A percentile compares a stretch with the other conserved stretches of the same genome.
Conservation (phyloP, 192 early-diverging fungal species). For the Coemansia guatemalensis region DNA sequence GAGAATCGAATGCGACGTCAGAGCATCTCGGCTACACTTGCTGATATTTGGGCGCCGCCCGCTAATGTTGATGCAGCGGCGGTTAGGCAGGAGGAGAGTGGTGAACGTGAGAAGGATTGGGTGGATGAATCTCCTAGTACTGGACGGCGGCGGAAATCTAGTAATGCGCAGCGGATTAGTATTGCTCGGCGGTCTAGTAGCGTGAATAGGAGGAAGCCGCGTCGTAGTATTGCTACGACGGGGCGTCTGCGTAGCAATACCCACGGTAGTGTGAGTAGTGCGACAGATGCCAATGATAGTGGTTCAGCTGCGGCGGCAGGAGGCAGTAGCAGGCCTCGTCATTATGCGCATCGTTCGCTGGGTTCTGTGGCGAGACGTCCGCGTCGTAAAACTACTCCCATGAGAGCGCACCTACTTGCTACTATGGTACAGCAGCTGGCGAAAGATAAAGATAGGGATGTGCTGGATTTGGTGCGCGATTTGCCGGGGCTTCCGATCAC, state of each 20-base stretch:
- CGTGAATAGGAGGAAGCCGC: background rate
- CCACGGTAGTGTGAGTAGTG: background rate
- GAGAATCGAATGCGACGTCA: conserved; percentile 43
- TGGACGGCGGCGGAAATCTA: background rate
- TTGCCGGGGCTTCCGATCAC: conserved; percentile 23
- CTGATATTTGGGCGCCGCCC: conserved; percentile 22
- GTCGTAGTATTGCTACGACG: background rate
- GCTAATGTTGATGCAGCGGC: too few species aligned
- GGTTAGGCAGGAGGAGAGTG: too few species aligned
- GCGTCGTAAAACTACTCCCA: conserved; percentile 45
- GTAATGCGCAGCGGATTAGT: background rate
- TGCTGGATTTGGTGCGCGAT: conserved; percentile 38
- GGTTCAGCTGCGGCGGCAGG: too few species aligned
- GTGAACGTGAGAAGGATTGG: conserved; percentile 4
- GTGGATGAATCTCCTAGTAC: background rate
- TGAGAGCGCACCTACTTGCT: conserved; percentile 51
- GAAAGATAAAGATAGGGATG: conserved; percentile 46
- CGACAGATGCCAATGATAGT: background rate
- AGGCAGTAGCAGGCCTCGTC: background rate
- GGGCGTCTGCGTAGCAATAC: conserved; percentile 11
- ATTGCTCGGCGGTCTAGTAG: too few species aligned
- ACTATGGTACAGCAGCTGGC: conserved; percentile 48
- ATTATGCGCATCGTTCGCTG: conserved; percentile 30
- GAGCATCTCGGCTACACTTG: conserved; percentile 34
- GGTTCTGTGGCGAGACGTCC: conserved; percentile 23